Evolutionary conservation across 176 grass and related monocot species (phyloP).

Genomic region (Juncus effusus): DNA sequence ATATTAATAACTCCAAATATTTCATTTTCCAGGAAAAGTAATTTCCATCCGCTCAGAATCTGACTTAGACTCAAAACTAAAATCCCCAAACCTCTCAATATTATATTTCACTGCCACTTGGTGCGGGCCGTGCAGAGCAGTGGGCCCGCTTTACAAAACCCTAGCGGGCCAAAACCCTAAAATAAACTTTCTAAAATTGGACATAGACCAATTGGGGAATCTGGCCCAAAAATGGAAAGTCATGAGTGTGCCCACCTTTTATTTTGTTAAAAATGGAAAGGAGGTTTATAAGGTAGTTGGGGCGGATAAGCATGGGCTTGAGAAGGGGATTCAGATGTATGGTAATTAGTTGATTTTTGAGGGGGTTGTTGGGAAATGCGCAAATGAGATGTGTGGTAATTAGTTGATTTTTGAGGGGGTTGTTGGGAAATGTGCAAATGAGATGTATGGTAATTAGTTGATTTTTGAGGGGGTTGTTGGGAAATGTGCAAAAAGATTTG

Average conservation of each 20-base stretch:
- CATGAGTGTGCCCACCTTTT: conserved; percentile 58
- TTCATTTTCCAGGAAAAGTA: conserved; percentile 38
- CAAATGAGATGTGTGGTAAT: too few relatives aligned
- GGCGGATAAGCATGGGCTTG: conserved; percentile 53
- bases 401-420: neutral
- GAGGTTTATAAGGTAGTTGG: conserved; percentile 57
- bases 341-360: conserved; percentile 17
- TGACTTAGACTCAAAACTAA: conserved; percentile 42
- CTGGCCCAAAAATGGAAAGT: conserved; percentile 56
- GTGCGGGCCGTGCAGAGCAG: conserved; percentile 62
- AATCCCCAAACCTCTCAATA: conserved; percentile 36
- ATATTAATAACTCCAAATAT: conserved; percentile 17
- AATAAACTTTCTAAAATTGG: conserved; percentile 58
- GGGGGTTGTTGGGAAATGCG: too few relatives aligned
- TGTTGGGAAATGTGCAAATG: neutral
- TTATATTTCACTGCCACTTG: conserved; percentile 71
- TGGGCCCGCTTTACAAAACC: conserved; percentile 55
- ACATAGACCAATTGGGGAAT: conserved; percentile 46
- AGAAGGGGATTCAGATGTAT: conserved; percentile 47
- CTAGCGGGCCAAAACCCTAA: conserved; percentile 51
- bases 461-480: neutral
- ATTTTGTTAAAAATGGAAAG: conserved; percentile 54
- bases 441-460: neutral
- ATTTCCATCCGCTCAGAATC: conserved; percentile 42
- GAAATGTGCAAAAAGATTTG: too few relatives aligned